These are phyloP conservation scores for Pseudogymnoascus sp. DNA, from an alignment of 2,329 filamentous ascomycete genomes.

Conservation along the genomic window DNA sequence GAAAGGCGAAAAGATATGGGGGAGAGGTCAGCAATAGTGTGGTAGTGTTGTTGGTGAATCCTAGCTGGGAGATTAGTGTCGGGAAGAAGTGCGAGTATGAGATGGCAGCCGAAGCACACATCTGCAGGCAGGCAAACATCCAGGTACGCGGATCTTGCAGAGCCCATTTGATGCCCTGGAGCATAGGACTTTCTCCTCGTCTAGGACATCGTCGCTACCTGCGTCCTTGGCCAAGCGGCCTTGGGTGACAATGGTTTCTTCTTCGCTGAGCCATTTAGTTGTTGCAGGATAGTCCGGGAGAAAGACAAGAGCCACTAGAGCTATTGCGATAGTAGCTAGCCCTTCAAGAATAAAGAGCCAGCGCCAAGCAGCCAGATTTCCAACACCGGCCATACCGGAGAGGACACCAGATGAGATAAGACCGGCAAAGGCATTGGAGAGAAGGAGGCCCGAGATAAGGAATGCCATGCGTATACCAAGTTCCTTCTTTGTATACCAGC, in stretches of 20 bases:
- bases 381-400: conserved; percentile 1
- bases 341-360: conserved; percentile 14
- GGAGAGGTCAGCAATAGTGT: conserved; percentile 8
- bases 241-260: conserved; percentile 9
- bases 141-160: not conserved
- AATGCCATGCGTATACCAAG: conserved; percentile 29
- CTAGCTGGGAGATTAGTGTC: conserved; percentile 9
- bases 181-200: conserved; percentile 3
- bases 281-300: conserved; percentile 11
- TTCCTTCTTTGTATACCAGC: conserved; percentile 33
- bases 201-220: not conserved
- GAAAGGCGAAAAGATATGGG: conserved; percentile 9
- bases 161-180: not conserved
- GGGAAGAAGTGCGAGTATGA: conserved; percentile 10
- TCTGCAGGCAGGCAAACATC: conserved; percentile 3
- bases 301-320: conserved; percentile 12
- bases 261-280: conserved; percentile 11
- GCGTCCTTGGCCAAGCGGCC: conserved; percentile 6
- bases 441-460: conserved; percentile 30
- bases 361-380: not conserved
- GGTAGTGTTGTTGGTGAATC: conserved; percentile 11
- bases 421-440: conserved; percentile 39
- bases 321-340: conserved; percentile 9
- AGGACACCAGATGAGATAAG: conserved; percentile 33
- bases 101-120: not conserved